A percentile compares a stretch with the other conserved stretches of the same genome.
Evolutionary conservation across 129 eudicot genomes (phyloP).

Genomic region (Erigeron canadensis): DNA sequence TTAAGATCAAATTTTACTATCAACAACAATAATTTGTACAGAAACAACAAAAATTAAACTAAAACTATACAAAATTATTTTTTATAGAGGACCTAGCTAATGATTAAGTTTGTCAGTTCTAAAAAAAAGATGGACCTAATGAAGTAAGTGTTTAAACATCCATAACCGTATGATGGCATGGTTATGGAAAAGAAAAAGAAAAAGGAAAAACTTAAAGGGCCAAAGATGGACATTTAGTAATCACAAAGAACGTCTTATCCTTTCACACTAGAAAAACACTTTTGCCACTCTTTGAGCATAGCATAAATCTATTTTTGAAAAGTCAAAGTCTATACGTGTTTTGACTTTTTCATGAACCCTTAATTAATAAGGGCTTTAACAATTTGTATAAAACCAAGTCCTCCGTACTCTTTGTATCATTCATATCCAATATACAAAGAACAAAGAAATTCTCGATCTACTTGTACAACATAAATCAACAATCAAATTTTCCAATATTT

Average conservation of each 20-base stretch:
- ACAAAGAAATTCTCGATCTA: conserved; percentile 9
- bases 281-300: conserved; percentile 10
- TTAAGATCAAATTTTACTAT: no score
- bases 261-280: conserved; percentile 22
- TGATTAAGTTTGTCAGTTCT: no score
- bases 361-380: no score
- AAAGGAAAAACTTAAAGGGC: background rate
- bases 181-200: no score
- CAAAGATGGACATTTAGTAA: background rate
- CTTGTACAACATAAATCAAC: background rate
- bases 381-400: conserved; percentile 18
- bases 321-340: conserved; percentile 31
- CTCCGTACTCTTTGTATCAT: background rate
- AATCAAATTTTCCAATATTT: background rate
- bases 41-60: no score
- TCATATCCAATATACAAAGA: conserved; percentile 3
- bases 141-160: no score
- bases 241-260: background rate
- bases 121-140: no score
- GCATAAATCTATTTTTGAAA: conserved; percentile 11
- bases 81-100: no score
- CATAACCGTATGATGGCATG: no score
- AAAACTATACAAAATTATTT: no score
- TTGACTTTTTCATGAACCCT: conserved; percentile 33
- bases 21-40: no score